Evolutionary conservation across 768 basidiomycete genomes (phyloP), one percentile per base, ranked within the genome.

Genomic region (Hypholoma sublateritium): DNA sequence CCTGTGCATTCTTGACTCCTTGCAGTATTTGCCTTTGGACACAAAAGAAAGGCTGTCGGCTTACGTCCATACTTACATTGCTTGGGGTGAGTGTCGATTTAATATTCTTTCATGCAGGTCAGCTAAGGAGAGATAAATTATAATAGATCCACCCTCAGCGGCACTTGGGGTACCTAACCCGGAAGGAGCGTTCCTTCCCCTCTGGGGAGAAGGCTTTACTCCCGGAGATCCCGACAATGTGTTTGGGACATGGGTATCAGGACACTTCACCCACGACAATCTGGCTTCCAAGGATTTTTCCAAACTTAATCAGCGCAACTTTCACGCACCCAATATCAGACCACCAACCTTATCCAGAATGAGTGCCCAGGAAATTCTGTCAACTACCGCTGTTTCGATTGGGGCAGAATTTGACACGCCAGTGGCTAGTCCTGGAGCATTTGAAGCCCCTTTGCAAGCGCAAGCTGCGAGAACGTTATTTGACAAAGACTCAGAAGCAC

Each of bases 221-320:
- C 55, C 53, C 5, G 52, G 57, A 3, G 61, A 58, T 13, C 66
- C 61, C 5, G 39, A 58, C 9, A 52, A 41, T 8, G 48, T 6
- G 55, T 65, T 17, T 47, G 52, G 45, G 4, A 63, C 65, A 25
- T 72, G 71, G 69, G 53, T 69, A 19, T 69, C 70, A 0, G 56
- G 62, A 2, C 73, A 74, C 61, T 75, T 67, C 61, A 55, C 69
- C 9, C 73, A 76, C 44, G 62, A 61, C 34, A 64, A 72, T 42
- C 34, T 72, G 19, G 21, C 7, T 2, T 39, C 17, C 7, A 39
- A 34, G 1, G 53, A 53, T 16, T 53, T 42, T 35, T 39, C 25
- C 25, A 14, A 56, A 17, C 28, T 56, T 1, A 61, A n/a, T 47
- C 64, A 21, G 60, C 62, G 16, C 57, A 67, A 57, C 46, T 58